phyloP scores from a whole-genome alignment of 192 early-diverging fungal species.

The Backusella macrospora region DNA sequence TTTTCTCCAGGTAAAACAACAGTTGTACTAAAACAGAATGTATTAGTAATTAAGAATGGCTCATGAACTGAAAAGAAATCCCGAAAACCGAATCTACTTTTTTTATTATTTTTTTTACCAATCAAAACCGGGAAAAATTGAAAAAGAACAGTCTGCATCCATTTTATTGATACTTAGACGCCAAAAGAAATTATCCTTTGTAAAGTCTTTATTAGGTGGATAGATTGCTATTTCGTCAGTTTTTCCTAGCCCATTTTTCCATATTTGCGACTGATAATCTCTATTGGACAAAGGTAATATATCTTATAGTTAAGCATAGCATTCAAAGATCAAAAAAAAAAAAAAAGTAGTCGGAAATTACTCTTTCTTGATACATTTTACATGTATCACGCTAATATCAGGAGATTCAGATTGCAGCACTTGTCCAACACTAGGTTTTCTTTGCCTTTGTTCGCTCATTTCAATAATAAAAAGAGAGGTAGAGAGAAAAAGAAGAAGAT shows the following conservation, averaged over 20 bases:
- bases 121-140: conserved; percentile 60
- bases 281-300: conserved; percentile 14
- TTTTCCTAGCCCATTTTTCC: conserved; percentile 65
- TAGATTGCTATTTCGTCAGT: conserved; percentile 60
- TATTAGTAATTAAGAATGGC: conserved; percentile 23
- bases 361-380: conserved; percentile 7
- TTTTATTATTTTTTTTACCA: no score
- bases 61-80: background rate
- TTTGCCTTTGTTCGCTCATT: background rate
- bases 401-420: conserved; percentile 32
- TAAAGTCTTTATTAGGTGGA: conserved; percentile 46
- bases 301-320: background rate
- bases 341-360: background rate
- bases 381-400: conserved; percentile 23
- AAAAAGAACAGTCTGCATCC: conserved; percentile 30
- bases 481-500: background rate
- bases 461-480: background rate
- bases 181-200: conserved; percentile 60
- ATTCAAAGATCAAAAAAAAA: background rate
- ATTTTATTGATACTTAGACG: conserved; percentile 40
- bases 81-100: no score
- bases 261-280: conserved; percentile 35
- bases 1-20: conserved; percentile 19
- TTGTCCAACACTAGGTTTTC: background rate
- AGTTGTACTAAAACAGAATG: conserved; percentile 11